Evolutionary conservation across 495 filamentous ascomycete species (phyloP).

Genomic region (Filosporella fistucella): DNA sequence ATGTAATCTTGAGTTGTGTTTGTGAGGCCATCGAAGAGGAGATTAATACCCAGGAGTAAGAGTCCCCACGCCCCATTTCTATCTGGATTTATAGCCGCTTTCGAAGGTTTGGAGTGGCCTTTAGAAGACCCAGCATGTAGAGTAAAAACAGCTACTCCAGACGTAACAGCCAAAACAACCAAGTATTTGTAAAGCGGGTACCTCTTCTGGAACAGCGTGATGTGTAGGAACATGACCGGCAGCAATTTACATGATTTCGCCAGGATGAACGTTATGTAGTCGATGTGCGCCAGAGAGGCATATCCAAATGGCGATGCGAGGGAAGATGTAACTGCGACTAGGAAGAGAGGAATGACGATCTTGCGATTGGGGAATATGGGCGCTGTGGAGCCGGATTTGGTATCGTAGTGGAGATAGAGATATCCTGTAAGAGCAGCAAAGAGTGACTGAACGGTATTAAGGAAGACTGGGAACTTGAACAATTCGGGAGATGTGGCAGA

Average conservation of each 20-base stretch:
- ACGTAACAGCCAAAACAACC: slow-evolving; percentile 84
- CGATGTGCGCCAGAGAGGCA: slow-evolving; percentile 86
- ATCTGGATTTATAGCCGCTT: slow-evolving; percentile 26
- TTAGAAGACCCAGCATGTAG: slow-evolving; percentile 72
- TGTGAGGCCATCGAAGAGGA: slow-evolving; percentile 92
- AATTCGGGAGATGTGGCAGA: slow-evolving; percentile 51
- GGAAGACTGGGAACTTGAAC: slow-evolving; percentile 89
- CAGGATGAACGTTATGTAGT: slow-evolving; percentile 98
- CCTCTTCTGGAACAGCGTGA: slow-evolving; percentile 82
- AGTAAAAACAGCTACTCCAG: slow-evolving; percentile 92
- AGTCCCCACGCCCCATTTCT: slow-evolving; percentile 71
- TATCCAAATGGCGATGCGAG: slow-evolving; percentile 95
- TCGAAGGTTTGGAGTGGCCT: slow-evolving; percentile 45
- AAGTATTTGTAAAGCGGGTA: slow-evolving; percentile 97
- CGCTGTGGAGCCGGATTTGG: slow-evolving; percentile 44
- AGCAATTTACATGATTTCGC: slow-evolving; percentile 97
- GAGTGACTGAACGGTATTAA: slow-evolving; percentile 92
- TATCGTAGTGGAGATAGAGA: slow-evolving; percentile 70
- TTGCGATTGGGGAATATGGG: slow-evolving; percentile 70
- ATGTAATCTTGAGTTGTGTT: slow-evolving; percentile 97
- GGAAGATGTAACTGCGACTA: slow-evolving; percentile 82
- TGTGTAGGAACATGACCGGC: slow-evolving; percentile 93
- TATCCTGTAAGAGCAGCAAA: slow-evolving; percentile 81
- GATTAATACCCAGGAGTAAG: slow-evolving; percentile 80
- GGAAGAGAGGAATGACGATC: slow-evolving; percentile 73